Evolutionary conservation across 2,329 filamentous ascomycete genomes (phyloP).

Genomic region (Colletotrichum sp.): DNA sequence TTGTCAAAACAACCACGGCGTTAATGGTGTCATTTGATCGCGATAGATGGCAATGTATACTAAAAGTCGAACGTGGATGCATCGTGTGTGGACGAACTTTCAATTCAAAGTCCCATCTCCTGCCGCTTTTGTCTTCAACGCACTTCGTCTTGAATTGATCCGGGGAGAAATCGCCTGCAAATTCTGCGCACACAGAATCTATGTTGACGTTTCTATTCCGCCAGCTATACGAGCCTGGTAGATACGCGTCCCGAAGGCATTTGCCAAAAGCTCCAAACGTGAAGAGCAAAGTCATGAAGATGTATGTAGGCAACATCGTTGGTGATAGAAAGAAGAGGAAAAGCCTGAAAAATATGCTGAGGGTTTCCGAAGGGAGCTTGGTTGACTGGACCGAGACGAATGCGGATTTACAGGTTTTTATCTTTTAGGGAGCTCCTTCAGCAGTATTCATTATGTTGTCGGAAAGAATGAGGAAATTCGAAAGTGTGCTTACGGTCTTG

Average conservation of each 20-base stretch:
- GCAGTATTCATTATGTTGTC: accelerated
- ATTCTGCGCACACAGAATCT: neutral
- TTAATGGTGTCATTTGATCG: neutral
- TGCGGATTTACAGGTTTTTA: neutral
- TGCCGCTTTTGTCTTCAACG: neutral
- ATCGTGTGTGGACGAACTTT: neutral
- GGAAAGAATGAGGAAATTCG: neutral
- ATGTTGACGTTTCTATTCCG: neutral
- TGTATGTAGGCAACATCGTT: accelerated
- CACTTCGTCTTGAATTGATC: neutral
- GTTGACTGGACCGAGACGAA: accelerated
- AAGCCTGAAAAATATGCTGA: accelerated
- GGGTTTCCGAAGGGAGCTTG: neutral
- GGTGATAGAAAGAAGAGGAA: neutral
- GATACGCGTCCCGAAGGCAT: neutral
- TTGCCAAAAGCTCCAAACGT: accelerated
- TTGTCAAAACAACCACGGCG: neutral
- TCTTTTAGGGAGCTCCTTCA: accelerated
- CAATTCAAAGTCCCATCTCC: neutral
- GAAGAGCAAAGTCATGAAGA: neutral
- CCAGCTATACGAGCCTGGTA: neutral
- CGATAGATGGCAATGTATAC: neutral
- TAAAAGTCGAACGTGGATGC: neutral
- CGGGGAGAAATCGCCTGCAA: neutral
- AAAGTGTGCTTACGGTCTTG: too few species aligned